These are phyloP conservation scores for Penicillium steckii DNA, from an alignment of 495 filamentous ascomycete species.

Conservation along the genomic window DNA sequence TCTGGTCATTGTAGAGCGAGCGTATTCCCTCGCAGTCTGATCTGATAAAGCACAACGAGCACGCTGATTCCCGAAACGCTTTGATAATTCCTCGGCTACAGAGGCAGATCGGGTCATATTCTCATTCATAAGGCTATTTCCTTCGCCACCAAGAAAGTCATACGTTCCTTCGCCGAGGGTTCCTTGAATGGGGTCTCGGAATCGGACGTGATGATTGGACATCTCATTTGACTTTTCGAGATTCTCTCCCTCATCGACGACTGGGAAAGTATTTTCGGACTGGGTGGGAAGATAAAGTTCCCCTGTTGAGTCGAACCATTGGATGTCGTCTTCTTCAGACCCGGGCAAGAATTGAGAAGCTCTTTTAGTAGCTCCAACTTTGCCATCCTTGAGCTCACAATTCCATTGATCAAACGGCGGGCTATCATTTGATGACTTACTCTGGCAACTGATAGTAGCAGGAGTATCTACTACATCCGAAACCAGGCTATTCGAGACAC, in stretches of 20 bases:
- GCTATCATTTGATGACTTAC: not conserved
- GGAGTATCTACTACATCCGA: not conserved
- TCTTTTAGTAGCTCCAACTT: not conserved
- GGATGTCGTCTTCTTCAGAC: not conserved
- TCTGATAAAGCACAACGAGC: constrained; percentile 2
- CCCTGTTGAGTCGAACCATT: not conserved
- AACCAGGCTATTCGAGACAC: not conserved
- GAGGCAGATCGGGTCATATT: not conserved
- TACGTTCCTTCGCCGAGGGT: not conserved
- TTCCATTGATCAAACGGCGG: not conserved
- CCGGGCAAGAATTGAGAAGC: not conserved
- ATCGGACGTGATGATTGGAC: not conserved
- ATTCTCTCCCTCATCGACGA: not conserved
- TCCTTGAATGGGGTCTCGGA: not conserved
- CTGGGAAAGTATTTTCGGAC: not conserved
- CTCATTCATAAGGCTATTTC: not conserved
- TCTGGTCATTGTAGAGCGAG: constrained; percentile 31
- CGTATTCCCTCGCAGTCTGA: constrained; percentile 18
- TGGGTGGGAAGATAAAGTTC: not conserved
- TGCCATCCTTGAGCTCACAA: not conserved
- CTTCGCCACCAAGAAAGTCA: not conserved
- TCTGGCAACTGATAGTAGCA: not conserved
- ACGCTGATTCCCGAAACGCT: not conserved
- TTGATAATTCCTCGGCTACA: not conserved
- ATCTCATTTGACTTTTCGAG: not conserved